phyloP scores from a whole-genome alignment of 176 grass and related monocot species.

The Zoysia japonica region DNA sequence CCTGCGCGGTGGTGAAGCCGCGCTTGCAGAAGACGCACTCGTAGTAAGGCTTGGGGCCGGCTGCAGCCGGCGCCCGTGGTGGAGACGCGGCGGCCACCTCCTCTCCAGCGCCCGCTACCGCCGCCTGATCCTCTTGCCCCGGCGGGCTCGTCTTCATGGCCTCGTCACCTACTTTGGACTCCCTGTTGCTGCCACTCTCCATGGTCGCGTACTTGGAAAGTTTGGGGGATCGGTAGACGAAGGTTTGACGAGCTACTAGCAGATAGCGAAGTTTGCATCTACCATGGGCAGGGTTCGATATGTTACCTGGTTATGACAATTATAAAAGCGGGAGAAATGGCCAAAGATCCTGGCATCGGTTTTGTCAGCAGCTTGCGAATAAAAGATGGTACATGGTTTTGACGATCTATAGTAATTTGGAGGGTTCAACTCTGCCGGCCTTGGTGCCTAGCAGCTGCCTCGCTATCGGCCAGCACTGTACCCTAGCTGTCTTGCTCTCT shows the following conservation, averaged over 20 bases:
- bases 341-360: constrained; percentile 40
- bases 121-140: not conserved
- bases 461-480: constrained; percentile 32
- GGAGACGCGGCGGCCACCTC: not conserved
- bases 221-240: constrained; percentile 38
- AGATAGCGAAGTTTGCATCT: constrained; percentile 29
- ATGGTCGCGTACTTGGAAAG: not conserved
- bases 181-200: constrained; percentile 29
- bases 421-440: constrained; percentile 33
- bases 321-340: constrained; percentile 22
- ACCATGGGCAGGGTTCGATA: not conserved
- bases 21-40: constrained; percentile 73
- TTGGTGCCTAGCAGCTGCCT: constrained; percentile 54
- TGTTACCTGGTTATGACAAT: not conserved
- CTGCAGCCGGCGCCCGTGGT: not conserved
- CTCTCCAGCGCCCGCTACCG: not conserved
- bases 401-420: constrained; percentile 25
- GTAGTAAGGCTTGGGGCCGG: constrained; percentile 46
- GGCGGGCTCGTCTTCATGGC: not conserved
- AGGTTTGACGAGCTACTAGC: constrained; percentile 24
- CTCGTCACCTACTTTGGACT: constrained; percentile 38
- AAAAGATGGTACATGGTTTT: constrained; percentile 38
- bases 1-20: constrained; percentile 72
- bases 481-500: constrained; percentile 19
- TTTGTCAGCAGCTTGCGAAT: constrained; percentile 34